Conservation (phyloP, 2,329 filamentous ascomycete species). For the Colletotrichum cordylinicola region DNA sequence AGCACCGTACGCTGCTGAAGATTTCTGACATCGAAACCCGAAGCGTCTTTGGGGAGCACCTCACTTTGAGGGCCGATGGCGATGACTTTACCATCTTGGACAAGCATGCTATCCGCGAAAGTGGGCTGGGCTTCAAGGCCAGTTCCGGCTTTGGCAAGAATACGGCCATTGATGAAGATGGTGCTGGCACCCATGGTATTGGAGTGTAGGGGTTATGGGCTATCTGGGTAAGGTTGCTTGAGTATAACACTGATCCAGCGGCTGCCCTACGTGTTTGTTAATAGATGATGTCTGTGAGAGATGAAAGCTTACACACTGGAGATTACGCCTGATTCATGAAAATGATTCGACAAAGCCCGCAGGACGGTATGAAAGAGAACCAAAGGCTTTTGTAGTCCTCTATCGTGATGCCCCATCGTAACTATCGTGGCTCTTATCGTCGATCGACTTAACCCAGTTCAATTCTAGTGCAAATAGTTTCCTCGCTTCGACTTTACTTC, state of each 20-base stretch:
- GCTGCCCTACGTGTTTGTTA: neutral
- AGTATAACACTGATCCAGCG: neutral
- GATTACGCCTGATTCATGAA: neutral
- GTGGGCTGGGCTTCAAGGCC: slow-evolving; percentile 24
- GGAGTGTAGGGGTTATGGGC: neutral
- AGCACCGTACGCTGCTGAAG: slow-evolving; percentile 24
- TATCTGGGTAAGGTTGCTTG: neutral
- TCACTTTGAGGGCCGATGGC: neutral
- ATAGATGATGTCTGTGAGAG: neutral
- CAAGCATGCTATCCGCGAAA: slow-evolving; percentile 3
- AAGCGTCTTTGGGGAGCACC: neutral
- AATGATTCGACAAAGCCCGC: neutral
- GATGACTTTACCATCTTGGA: neutral
- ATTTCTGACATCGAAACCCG: neutral
- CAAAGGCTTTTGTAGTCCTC: neutral
- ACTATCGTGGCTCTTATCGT: neutral
- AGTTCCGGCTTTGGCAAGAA: slow-evolving; percentile 29
- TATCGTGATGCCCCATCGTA: neutral
- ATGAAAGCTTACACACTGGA: neutral
- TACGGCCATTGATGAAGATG: slow-evolving; percentile 33
- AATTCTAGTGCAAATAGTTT: neutral
- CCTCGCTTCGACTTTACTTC: neutral
- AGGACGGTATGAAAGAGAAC: neutral
- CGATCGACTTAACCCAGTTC: neutral
- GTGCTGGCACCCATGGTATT: neutral